Evolutionary conservation across 208 protist genomes (phyloP), one percentile per base, ranked within the genome.

Genomic region (Trypanosoma avium): DNA sequence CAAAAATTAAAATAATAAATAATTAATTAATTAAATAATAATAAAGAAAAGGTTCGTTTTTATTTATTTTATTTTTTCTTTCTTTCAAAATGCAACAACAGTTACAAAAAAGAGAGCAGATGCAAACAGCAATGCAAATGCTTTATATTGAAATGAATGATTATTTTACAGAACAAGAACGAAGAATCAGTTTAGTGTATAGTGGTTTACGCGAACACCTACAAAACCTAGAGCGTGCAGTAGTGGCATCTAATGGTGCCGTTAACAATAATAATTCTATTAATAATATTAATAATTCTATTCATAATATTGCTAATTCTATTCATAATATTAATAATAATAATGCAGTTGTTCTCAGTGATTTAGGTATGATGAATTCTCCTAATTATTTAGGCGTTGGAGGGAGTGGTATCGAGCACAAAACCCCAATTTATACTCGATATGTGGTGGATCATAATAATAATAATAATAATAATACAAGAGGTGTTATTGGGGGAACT

Each of bases 81-180:
- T 48, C 8, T 3, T 24, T 55, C 24, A 50, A 30, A 22, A 64
- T 65, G 66, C 46, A 65, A 35, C 58, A 64, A 24, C 47, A 61
- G 42, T 27, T 63, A 33, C 43, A 49, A 26, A 67, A 79, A 22
- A 43, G 65, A 40, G 79, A 86, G 45, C 67, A 81, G 67, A 59
- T 88, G 47, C 42, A 56, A 13, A 46, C 35, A 21, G 43, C 70
- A 27, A 45, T 92, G 12, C 68, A 66, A 19, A 45, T 70, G 27
- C 65, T 89, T 3, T 67, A 75, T 30, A 73, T 68, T 1, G 77
- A 88, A 27, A 52, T 77, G 2, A 77, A 89, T 42, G 81, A 88
- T 1, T 83, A 76, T 40, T 88, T 89, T 56, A 46, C 48, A 1
- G 67, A 80, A 30, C 86, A 92, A 55, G 75, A 92, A 61, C 63